Evolutionary conservation across 768 basidiomycete genomes (phyloP), one percentile per base, ranked within the genome.

Genomic region (Phanerochaete carnosa): DNA sequence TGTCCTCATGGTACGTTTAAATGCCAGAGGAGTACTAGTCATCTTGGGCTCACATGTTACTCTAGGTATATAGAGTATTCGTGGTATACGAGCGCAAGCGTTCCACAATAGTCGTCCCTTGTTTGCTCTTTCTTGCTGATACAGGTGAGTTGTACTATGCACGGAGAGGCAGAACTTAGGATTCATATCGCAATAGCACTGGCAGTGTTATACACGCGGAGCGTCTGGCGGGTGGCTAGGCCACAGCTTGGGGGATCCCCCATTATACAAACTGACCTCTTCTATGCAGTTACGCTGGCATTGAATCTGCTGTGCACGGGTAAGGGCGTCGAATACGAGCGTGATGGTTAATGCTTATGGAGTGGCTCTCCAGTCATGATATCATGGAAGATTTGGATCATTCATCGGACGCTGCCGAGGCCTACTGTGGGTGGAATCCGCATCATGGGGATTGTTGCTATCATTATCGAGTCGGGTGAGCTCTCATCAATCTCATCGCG

Each of bases 221-320:
- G n/a, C n/a, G n/a, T n/a, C n/a, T n/a, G n/a, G n/a, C n/a, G n/a
- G n/a, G n/a, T n/a, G n/a, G n/a, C n/a, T n/a, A n/a, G n/a, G n/a
- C 23, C 66, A 70, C 53, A 57, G 62, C 19, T 59, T 72, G n/a
- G n/a, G n/a, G n/a, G n/a, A n/a, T n/a, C n/a, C n/a, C n/a, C 50
- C 65, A 69, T 65, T 28, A 30, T 45, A 35, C 65, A 68, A 25
- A 55, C 62, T 13, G 69, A 63, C 46, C n/a, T n/a, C n/a, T 72
- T 72, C 65, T 68, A 69, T 57, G 61, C 61, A 22, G 53, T 64
- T 19, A 72, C 70, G 1, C 53, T 69, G n/a, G 59, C 59, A 8
- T 60, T 71, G 29, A 72, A 72, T 33, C 62, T 65, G 4, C 55
- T 70, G 13, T 72, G 71, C 59, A 70, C 71, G n/a, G 16, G 71